Base-by-base conservation (phyloP, 768 basidiomycete species). In the Fibroporia radiculosa region DNA sequence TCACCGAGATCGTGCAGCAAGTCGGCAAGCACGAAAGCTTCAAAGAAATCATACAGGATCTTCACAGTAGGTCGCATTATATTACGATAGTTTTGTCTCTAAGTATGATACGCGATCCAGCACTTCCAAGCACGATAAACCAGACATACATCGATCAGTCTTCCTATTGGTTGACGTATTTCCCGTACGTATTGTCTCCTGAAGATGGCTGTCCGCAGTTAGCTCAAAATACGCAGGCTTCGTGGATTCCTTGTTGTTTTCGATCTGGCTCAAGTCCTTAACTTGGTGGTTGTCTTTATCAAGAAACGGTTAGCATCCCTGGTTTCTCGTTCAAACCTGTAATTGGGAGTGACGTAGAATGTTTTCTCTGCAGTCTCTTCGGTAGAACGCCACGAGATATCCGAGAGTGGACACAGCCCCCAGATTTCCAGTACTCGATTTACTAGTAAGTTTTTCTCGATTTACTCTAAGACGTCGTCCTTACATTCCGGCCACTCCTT, bases 241-340 rank as follows among this genome's bases (percentile, higher is more conserved):
- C 89, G 95, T 60, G 96, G 93, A 20, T 96, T 97, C 76, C 75
- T 98, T 32, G 85, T 80, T 8, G 71, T 97, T 45, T 98, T 98
- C 59, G 96, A 99, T 62, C 70, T 99, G 26, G 95, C 96, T 5
- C 96, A 99, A 65, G 79, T 98, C 40, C 64, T 98, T 66, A 96
- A 96, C 58, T 72, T 99, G 20, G 55, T 93, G 27, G 86, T 81
- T 77, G 71, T 86, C 32, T 84, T 79, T n/a, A 71, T 93, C 71
- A 84, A 82, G 67, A 92, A 86, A 16, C 78, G 69, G 85, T 88
- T 58, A 29, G 80, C 28, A 29, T 43, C 23, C 24, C 32, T 13
- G 5, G 26, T 16, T 0, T 12, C 23, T 14, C 18, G 32, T 6
- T 24, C 12, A 16, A 31, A 16, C 35, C 43, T 33, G n/a, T 19